Evolutionary conservation across 2,329 filamentous ascomycete species (phyloP).

Genomic region (Zarea fungicola): DNA sequence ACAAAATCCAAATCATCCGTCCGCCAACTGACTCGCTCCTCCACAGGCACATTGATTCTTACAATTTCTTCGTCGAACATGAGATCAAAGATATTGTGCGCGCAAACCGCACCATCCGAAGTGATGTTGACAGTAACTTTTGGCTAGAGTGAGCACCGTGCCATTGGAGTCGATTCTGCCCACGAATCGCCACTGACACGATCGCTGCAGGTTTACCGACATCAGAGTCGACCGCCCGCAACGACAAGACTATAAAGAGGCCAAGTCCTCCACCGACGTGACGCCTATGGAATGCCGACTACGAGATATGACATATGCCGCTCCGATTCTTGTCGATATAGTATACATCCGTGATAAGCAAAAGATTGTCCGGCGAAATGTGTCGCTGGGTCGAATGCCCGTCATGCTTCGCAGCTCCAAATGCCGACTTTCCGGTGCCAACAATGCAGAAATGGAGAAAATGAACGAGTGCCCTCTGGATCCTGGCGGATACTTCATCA

Average conservation of each 20-base stretch:
- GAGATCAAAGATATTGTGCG: constrained; percentile 96
- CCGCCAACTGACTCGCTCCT: constrained; percentile 9
- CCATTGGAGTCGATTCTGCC: not conserved
- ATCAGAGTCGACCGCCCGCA: constrained; percentile 82
- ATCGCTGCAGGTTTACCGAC: constrained; percentile 59
- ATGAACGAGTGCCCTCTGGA: constrained; percentile 96
- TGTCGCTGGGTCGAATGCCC: constrained; percentile 84
- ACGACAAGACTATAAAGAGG: constrained; percentile 68
- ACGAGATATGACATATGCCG: constrained; percentile 96
- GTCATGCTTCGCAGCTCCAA: constrained; percentile 97
- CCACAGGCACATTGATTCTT: constrained; percentile 81
- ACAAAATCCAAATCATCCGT: too few relatives aligned
- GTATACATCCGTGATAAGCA: constrained; percentile 80
- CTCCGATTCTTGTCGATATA: constrained; percentile 89
- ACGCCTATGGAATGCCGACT: constrained; percentile 95
- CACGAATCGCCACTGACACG: constrained; percentile 1
- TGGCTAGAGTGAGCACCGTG: constrained; percentile 62
- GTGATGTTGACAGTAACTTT: constrained; percentile 89
- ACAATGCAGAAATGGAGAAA: constrained; percentile 79
- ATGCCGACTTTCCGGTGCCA: constrained; percentile 78
- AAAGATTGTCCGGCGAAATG: constrained; percentile 66
- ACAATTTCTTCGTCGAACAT: constrained; percentile 96
- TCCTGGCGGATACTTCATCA: constrained; percentile 95
- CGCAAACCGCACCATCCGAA: constrained; percentile 81
- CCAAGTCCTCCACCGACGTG: constrained; percentile 65